Evolutionary conservation across 2,329 filamentous ascomycete genomes (phyloP).

Genomic region (Aspergillus aculeatinus): DNA sequence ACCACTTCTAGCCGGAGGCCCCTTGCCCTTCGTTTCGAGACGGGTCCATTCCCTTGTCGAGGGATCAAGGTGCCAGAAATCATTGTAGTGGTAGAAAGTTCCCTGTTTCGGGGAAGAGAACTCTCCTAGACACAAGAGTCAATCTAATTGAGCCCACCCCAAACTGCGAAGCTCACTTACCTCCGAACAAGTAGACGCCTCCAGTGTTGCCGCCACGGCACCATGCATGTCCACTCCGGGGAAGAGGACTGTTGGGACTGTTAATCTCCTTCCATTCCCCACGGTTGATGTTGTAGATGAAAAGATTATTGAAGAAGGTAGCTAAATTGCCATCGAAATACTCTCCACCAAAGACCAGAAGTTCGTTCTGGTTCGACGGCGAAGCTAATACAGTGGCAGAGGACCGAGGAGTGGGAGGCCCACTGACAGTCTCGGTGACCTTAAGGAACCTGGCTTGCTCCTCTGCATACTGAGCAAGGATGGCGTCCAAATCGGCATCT

Average conservation of each 20-base stretch:
- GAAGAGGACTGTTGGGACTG: slow-evolving; percentile 85
- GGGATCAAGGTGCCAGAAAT: slow-evolving; percentile 93
- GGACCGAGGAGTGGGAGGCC: slow-evolving; percentile 73
- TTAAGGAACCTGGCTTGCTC: slow-evolving; percentile 93
- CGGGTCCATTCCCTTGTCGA: slow-evolving; percentile 84
- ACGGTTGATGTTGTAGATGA: slow-evolving; percentile 71
- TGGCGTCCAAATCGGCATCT: slow-evolving; percentile 87
- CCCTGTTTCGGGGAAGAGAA: slow-evolving; percentile 97
- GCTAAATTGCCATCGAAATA: slow-evolving; percentile 91
- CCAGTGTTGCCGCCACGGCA: slow-evolving; percentile 82
- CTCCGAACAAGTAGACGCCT: slow-evolving; percentile 88
- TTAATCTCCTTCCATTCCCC: slow-evolving; percentile 91
- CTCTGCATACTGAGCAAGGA: slow-evolving; percentile 88
- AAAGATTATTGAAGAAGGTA: slow-evolving; percentile 66
- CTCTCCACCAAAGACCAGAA: slow-evolving; percentile 92
- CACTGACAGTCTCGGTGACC: slow-evolving; percentile 75
- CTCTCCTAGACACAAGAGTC: slow-evolving; percentile 55
- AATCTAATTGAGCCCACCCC: neutral
- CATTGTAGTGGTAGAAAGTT: slow-evolving; percentile 98
- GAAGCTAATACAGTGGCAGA: slow-evolving; percentile 81
- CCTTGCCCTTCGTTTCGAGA: slow-evolving; percentile 70
- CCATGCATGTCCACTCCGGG: slow-evolving; percentile 91
- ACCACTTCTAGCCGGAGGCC: slow-evolving; percentile 82
- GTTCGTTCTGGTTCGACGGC: slow-evolving; percentile 79
- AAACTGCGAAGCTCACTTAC: slow-evolving; percentile 24